Percentiles rank a stretch among this genome's conserved stretches.
Evolutionary conservation across 768 basidiomycete species (phyloP).

Genomic region (Pulveroboletus sp.): DNA sequence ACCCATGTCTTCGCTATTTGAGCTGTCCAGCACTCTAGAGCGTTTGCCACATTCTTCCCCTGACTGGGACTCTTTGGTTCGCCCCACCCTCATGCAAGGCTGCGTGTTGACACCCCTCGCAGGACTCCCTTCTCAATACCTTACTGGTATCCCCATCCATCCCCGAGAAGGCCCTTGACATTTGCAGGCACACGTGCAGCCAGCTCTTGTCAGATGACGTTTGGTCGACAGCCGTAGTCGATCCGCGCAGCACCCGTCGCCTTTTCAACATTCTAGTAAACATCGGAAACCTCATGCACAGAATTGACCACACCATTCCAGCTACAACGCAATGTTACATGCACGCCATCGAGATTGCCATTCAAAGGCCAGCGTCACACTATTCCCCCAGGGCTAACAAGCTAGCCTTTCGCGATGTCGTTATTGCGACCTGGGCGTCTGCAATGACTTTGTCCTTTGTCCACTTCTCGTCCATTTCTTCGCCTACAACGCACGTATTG

Average conservation of each 20-base stretch:
- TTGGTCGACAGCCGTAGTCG: constrained; percentile 18
- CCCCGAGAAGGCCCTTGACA: constrained; percentile 29
- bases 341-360: constrained; percentile 39
- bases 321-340: constrained; percentile 36
- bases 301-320: constrained; percentile 23
- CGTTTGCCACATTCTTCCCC: constrained; percentile 22
- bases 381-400: constrained; percentile 11
- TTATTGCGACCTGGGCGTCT: constrained; percentile 36
- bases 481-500: constrained; percentile 17
- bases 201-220: constrained; percentile 27
- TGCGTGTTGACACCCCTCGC: constrained; percentile 10
- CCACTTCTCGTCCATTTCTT: constrained; percentile 18
- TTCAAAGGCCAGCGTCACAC: constrained; percentile 28
- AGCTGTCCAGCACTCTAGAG: constrained; percentile 23
- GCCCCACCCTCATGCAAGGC: constrained; percentile 8
- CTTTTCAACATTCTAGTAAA: constrained; percentile 44
- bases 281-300: constrained; percentile 34
- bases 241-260: constrained; percentile 35
- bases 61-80: constrained; percentile 31
- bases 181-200: constrained; percentile 30
- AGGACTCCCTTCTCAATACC: constrained; percentile 25
- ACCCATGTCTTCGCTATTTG: constrained; percentile 24
- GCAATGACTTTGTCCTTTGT: constrained; percentile 29
- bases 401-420: constrained; percentile 35
- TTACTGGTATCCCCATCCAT: constrained; percentile 25